Percentiles rank a stretch among this genome's conserved stretches.
These are phyloP conservation scores for Fusarium xyrophilum DNA, from an alignment of 2,329 filamentous ascomycete species.

Conservation along the genomic window DNA sequence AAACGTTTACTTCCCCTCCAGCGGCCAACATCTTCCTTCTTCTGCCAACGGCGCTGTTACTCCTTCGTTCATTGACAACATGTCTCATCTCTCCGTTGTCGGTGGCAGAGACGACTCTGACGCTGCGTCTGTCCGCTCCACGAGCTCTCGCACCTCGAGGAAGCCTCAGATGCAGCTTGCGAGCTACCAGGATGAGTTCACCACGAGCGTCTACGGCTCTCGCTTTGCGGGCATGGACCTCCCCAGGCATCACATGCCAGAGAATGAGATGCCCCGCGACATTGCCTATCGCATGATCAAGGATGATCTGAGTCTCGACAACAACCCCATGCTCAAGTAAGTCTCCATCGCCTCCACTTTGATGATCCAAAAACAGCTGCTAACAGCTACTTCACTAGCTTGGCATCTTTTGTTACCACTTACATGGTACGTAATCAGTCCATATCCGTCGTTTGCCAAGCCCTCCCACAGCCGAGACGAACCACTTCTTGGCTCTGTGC, in stretches of 20 bases:
- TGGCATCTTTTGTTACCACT: constrained; percentile 93
- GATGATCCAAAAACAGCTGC: not conserved
- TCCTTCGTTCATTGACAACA: constrained; percentile 42
- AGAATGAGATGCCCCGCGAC: constrained; percentile 86
- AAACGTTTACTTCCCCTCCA: constrained; percentile 37
- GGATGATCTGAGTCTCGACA: constrained; percentile 90
- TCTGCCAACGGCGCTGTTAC: constrained; percentile 37
- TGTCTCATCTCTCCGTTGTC: constrained; percentile 61
- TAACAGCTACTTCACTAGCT: constrained; percentile 54
- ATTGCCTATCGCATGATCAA: constrained; percentile 98
- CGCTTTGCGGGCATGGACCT: constrained; percentile 82
- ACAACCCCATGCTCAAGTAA: constrained; percentile 85
- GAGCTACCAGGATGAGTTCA: constrained; percentile 65
- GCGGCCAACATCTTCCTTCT: constrained; percentile 36
- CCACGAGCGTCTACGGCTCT: constrained; percentile 86
- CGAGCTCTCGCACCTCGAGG: constrained; percentile 36
- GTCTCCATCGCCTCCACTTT: constrained; percentile 31
- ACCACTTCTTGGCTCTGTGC: constrained; percentile 25
- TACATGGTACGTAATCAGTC: constrained; percentile 74
- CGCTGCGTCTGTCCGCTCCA: constrained; percentile 39
- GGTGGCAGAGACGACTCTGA: constrained; percentile 46
- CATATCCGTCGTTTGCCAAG: constrained; percentile 16
- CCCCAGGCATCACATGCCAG: constrained; percentile 85
- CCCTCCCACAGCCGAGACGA: constrained; percentile 2
- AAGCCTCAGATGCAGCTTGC: constrained; percentile 55